These are phyloP conservation scores for Schoenoplectus tabernaemontani DNA, from an alignment of 202 grass and related monocot species.

Conservation along the genomic window DNA sequence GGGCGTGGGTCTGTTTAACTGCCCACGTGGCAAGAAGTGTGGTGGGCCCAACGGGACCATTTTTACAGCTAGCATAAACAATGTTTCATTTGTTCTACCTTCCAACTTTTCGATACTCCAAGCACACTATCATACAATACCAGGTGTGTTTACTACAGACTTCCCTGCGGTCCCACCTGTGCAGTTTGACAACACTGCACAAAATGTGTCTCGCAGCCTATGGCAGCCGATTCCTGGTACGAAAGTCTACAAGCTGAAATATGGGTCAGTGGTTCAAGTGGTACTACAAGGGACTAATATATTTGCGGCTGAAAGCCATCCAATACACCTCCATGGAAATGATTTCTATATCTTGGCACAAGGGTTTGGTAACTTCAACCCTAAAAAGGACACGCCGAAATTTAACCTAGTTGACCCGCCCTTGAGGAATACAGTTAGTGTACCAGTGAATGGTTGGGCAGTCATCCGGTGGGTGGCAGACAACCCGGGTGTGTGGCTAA, in stretches of 20 bases:
- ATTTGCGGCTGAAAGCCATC: conserved; percentile 75
- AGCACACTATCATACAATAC: conserved; percentile 34
- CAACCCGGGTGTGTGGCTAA: conserved; percentile 84
- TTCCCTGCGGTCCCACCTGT: conserved; percentile 65
- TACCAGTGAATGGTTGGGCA: conserved; percentile 82
- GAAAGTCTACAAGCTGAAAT: conserved; percentile 63
- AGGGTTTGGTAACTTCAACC: conserved; percentile 70
- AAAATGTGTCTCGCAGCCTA: conserved; percentile 53
- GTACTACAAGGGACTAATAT: conserved; percentile 84
- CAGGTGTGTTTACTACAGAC: conserved; percentile 55
- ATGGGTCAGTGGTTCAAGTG: conserved; percentile 57
- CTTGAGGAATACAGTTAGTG: conserved; percentile 77
- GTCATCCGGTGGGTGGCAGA: conserved; percentile 71
- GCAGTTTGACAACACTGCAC: conserved; percentile 72
- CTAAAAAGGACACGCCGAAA: conserved; percentile 32
- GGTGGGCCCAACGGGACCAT: conserved; percentile 69
- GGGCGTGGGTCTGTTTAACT: conserved; percentile 53
- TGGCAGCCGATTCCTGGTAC: conserved; percentile 62
- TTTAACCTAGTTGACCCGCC: conserved; percentile 82
- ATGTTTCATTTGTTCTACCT: conserved; percentile 75
- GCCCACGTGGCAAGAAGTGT: conserved; percentile 33
- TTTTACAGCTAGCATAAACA: conserved; percentile 77
- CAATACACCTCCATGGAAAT: conserved; percentile 84
- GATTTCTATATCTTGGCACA: conserved; percentile 72
- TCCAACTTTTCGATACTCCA: conserved; percentile 55